Conservation (phyloP, 805 yeast species). For the Scheffersomyces amazonensis region DNA sequence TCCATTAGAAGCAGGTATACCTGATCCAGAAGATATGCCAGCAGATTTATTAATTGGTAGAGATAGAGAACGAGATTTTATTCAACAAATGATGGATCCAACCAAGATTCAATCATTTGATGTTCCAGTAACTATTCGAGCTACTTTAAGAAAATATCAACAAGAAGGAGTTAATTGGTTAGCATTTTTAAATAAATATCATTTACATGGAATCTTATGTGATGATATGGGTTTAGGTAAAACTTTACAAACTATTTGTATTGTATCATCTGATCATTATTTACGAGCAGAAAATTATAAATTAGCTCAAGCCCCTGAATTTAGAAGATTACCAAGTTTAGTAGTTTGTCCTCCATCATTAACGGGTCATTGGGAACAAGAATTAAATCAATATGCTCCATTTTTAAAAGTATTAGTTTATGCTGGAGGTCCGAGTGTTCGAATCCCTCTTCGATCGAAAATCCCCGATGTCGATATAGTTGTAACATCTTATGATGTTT, state of each 20-base stretch:
- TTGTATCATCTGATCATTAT: slow-evolving; percentile 94
- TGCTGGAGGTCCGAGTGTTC: slow-evolving; percentile 85
- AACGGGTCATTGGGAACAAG: slow-evolving; percentile 99
- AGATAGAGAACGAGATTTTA: slow-evolving; percentile 90
- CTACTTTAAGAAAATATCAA: slow-evolving; percentile 90
- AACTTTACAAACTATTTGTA: slow-evolving; percentile 94
- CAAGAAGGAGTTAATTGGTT: slow-evolving; percentile 99
- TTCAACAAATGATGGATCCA: slow-evolving; percentile 97
- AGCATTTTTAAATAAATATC: slow-evolving; percentile 90
- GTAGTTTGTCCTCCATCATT: slow-evolving; percentile 95
- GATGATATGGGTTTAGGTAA: slow-evolving; percentile 99
- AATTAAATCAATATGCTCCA: slow-evolving; percentile 85
- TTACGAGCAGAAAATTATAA: slow-evolving; percentile 69
- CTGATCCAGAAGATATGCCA: slow-evolving; percentile 92
- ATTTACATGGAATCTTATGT: slow-evolving; percentile 94
- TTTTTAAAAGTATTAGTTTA: slow-evolving; percentile 78
- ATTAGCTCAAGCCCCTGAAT: slow-evolving; percentile 59
- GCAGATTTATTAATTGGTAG: slow-evolving; percentile 79
- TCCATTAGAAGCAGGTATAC: slow-evolving; percentile 95
- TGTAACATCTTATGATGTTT: slow-evolving; percentile 94
- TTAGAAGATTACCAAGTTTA: slow-evolving; percentile 75
- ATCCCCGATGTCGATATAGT: slow-evolving; percentile 71
- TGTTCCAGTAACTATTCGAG: slow-evolving; percentile 87
- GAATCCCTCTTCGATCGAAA: slow-evolving; percentile 53
- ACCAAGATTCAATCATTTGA: slow-evolving; percentile 82